Evolutionary conservation across 169 alveolate species (phyloP).

Genomic region (Plasmodium reichenowi): DNA sequence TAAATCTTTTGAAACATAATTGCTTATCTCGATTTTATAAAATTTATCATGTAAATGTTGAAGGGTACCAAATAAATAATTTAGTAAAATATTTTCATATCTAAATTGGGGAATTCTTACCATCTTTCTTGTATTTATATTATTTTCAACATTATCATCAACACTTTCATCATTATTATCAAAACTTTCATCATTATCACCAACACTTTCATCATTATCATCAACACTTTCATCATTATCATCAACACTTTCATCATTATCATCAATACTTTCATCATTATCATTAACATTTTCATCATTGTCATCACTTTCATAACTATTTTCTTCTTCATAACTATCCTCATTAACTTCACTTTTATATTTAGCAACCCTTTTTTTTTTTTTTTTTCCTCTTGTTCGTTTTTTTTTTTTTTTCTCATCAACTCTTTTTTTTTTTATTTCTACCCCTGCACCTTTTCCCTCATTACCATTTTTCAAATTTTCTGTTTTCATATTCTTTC

Average conservation of each 20-base stretch:
- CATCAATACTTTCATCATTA: neutral
- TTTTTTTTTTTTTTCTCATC: neutral
- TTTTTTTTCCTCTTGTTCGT: slow-evolving; percentile 17
- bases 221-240: neutral
- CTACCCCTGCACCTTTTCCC: neutral
- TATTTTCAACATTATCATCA: neutral
- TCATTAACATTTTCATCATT: neutral
- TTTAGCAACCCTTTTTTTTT: slow-evolving; percentile 1
- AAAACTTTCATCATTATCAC: no score
- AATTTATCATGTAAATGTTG: slow-evolving; percentile 76
- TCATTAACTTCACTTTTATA: neutral
- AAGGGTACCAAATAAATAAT: slow-evolving; percentile 66
- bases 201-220: no score
- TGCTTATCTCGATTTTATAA: slow-evolving; percentile 71
- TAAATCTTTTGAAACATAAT: slow-evolving; percentile 67
- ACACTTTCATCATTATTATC: slow-evolving; percentile 1
- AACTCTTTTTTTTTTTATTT: no score
- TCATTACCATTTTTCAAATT: slow-evolving; percentile 7
- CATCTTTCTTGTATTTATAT: neutral
- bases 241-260: neutral
- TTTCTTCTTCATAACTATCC: slow-evolving; percentile 18
- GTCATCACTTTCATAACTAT: slow-evolving; percentile 13
- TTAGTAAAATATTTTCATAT: slow-evolving; percentile 61
- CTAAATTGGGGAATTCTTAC: neutral
- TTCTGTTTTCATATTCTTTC: slow-evolving; percentile 22